Conservation (phyloP, 495 filamentous ascomycete genomes). For the Coniosporium apollinis region DNA sequence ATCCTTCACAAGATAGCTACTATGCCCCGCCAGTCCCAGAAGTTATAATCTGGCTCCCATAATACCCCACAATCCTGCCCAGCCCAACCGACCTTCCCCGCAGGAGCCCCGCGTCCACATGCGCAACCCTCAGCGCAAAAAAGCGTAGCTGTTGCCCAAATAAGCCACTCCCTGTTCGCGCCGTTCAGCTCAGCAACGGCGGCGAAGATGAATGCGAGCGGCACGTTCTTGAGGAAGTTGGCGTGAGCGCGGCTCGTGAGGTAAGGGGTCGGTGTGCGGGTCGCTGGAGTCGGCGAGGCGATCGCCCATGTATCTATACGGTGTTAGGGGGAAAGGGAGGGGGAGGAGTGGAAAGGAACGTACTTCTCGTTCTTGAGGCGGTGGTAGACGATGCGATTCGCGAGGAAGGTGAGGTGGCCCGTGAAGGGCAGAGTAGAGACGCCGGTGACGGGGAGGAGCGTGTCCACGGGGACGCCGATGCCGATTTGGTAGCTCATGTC, state of each 20-base stretch:
- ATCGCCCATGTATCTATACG: conserved; percentile 8
- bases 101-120: too few species aligned
- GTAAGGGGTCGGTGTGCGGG: conserved; percentile 9
- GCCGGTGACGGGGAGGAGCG: conserved; percentile 22
- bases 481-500: conserved; percentile 7
- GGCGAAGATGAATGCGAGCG: conserved; percentile 18
- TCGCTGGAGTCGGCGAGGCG: neutral
- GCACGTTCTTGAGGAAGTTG: conserved; percentile 32
- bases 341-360: neutral
- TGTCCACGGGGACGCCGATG: conserved; percentile 8
- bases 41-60: too few species aligned
- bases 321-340: neutral
- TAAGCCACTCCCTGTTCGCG: conserved; percentile 20
- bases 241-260: conserved; percentile 21
- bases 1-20: too few species aligned
- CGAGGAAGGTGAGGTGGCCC: conserved; percentile 27
- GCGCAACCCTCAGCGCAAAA: too few species aligned
- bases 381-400: conserved; percentile 24
- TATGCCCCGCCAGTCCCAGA: too few species aligned
- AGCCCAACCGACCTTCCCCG: too few species aligned
- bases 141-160: too few species aligned
- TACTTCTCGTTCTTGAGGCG: conserved; percentile 21
- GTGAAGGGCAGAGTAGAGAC: conserved; percentile 30
- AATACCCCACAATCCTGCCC: too few species aligned
- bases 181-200: conserved; percentile 29